Base-by-base conservation (phyloP, 371 early-diverging fungal genomes). In the Mortierella sp. region DNA sequence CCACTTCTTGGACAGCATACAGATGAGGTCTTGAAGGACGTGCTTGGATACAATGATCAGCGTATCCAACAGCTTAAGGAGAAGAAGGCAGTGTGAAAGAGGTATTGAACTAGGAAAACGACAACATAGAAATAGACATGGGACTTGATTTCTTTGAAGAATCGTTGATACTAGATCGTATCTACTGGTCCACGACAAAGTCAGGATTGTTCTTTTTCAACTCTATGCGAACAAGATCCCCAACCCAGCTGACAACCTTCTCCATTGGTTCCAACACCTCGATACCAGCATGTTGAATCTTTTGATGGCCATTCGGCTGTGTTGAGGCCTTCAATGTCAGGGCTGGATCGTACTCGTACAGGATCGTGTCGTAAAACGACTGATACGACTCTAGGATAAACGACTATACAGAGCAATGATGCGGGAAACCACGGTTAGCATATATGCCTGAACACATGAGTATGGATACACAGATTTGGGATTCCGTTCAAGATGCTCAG, bases 1-100 rank as follows among this genome's bases (percentile, higher is more conserved):
- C 97, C 97, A 16, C 80, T 88, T 52, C 83, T 96, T 19, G 97
- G 96, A 24, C 90, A 94, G 64, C 96, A 96, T 80, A 96, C 94
- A 10, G 76, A 85, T 17, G 88, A 92, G 47, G 83, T 95, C 16
- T 80, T 95, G 62, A 69, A 59, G 21, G 54, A 81, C 1, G 73
- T 91, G 13, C 80, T 93, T 19, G 83, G 83, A 0, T 92, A 91
- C 66, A 67, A 82, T 10, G 63, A 86, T 7, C 34, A 31, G 19
- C 54, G 41, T 41, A 65, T 71, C 16, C 37, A 25, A 6, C 39
- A 50, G 8, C 22, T 71, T 28, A 71, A 47, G 41, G 44, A 65
- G 13, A 44, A 39, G 0, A 63, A 51, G 44, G 64, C 53, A 7
- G 48, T 71, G 12, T 71, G 43, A 34, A 34, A 34, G 10, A 34